Evolutionary conservation across 257 asterid species (phyloP).

Genomic region (Nyctanthes arbortristis): DNA sequence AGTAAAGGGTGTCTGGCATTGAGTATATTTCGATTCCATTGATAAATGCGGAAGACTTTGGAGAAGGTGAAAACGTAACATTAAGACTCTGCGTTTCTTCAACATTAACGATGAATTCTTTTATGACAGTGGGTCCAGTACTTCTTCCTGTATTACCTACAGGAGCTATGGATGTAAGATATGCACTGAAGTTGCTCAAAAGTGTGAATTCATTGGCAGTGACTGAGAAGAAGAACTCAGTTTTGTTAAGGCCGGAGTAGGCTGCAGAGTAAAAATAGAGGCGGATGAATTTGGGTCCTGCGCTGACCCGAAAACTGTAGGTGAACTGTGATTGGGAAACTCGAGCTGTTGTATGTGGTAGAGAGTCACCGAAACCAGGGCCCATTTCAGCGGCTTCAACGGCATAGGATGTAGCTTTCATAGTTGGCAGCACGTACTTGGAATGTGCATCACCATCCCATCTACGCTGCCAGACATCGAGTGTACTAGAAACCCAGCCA

Average conservation of each 20-base stretch:
- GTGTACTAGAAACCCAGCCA: conserved; percentile 27
- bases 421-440: conserved; percentile 27
- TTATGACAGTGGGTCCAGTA: not conserved
- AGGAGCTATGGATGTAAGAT: no score
- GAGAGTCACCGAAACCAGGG: conserved; percentile 4
- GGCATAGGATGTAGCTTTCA: conserved; percentile 25
- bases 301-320: conserved; percentile 40
- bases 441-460: conserved; percentile 47
- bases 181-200: no score
- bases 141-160: no score
- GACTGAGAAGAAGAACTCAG: conserved; percentile 30
- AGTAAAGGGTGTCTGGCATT: conserved; percentile 37
- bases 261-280: conserved; percentile 43
- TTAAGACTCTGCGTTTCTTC: conserved; percentile 28
- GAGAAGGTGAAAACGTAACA: conserved; percentile 40
- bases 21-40: conserved; percentile 69
- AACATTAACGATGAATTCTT: conserved; percentile 38
- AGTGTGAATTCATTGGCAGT: no score
- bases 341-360: conserved; percentile 48
- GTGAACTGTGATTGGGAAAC: conserved; percentile 39
- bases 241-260: conserved; percentile 25
- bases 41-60: conserved; percentile 67
- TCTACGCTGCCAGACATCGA: conserved; percentile 21
- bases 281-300: conserved; percentile 55
- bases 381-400: conserved; percentile 11